Base-by-base conservation (phyloP, 345 rosid genomes). In the Citrus maxima region DNA sequence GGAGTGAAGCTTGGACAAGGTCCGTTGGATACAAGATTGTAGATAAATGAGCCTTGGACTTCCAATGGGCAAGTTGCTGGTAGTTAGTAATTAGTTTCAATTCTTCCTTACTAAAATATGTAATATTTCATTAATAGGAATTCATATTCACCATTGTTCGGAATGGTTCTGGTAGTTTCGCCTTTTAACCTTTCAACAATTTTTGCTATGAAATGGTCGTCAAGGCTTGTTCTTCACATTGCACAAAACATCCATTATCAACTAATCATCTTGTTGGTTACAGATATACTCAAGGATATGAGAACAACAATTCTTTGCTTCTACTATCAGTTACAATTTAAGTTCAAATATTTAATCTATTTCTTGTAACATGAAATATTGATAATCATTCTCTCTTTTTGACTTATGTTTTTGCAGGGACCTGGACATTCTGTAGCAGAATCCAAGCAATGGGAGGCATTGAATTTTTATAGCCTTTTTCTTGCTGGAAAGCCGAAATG, bases 1-100 rank as follows among this genome's bases (percentile, higher is more conserved):
- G 99, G 3, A 91, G 90, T 51, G 85, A 91, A 85, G 99, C 97
- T 69, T 92, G 96, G 98, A 95, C 98, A 18, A 86, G 87, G 76
- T 88, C 98, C 2, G 54, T 95, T 79, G 97, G 97, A 76, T 92
- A 93, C 70, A 82, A 85, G 40, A 80, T 90, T 58, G 81, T 88
- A n/a, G 96, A 92, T 74, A 89, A 90, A 83, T 93, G 99, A 87
- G 99, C 83, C 96, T 64, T 95, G 99, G 99, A 79, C 60, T 61
- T 89, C 93, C 34, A 82, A 84, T 72, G 85, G 80, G 42, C 89
- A 90, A 84, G 85, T 89, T 79, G 97, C 92, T 0, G 99, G 97
- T 93, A 90, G 61, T 77, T 32, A n/a, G 51, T 46, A 46, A 46
- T 46, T 46, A 12, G 18, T 60, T 27, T 68, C n/a, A 18, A 35